These are phyloP conservation scores for Fusarium dlaminii DNA, from an alignment of 2,329 filamentous ascomycete genomes.

Conservation along the genomic window DNA sequence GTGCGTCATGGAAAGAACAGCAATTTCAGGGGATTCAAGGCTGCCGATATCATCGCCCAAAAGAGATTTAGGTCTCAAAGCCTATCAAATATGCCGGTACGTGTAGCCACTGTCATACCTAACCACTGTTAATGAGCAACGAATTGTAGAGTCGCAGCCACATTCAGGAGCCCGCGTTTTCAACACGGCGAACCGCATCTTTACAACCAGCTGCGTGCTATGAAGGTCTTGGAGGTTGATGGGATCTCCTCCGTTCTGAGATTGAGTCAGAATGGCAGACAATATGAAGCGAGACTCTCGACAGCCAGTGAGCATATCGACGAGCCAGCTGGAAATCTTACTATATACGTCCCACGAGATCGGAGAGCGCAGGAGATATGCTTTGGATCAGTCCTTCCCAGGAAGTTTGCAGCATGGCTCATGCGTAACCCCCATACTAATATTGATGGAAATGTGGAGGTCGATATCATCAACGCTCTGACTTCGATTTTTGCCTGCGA, in stretches of 20 bases:
- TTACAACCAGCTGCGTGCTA: constrained; percentile 12
- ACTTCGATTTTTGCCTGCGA: constrained; percentile 26
- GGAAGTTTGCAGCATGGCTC: constrained; percentile 25
- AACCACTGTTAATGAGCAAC: neutral
- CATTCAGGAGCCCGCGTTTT: constrained; percentile 23
- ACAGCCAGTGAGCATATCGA: constrained; percentile 28
- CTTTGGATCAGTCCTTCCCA: constrained; percentile 24
- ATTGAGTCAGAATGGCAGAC: neutral
- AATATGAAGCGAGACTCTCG: neutral
- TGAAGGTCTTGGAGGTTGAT: constrained; percentile 17
- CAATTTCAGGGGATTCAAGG: neutral
- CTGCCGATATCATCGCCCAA: neutral
- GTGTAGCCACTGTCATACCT: fast-evolving
- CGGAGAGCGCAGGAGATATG: constrained; percentile 15
- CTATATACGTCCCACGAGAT: constrained; percentile 15
- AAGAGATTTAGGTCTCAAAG: constrained; percentile 19
- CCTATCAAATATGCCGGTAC: constrained; percentile 25
- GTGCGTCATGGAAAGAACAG: constrained; percentile 10
- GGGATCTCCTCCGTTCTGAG: constrained; percentile 10
- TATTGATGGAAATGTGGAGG: neutral
- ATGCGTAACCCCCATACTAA: neutral
- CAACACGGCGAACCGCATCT: neutral
- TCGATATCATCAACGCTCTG: constrained; percentile 5
- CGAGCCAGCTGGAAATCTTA: neutral
- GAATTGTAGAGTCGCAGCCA: constrained; percentile 19